A percentile compares a stretch with the other conserved stretches of the same genome.
These are phyloP conservation scores for Mitragyna speciosa DNA, from an alignment of 257 asterid genomes.

Conservation along the genomic window DNA sequence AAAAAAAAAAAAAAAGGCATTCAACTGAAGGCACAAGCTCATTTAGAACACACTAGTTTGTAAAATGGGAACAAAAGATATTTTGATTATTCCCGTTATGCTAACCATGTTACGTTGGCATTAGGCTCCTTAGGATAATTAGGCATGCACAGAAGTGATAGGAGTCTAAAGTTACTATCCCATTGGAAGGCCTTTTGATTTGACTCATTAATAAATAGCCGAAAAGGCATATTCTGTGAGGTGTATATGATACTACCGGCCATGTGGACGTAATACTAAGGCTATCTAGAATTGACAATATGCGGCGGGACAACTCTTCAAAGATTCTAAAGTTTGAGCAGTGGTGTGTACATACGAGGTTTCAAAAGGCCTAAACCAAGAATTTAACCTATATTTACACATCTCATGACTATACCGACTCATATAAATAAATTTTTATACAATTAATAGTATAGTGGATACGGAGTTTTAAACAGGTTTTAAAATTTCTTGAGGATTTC, in stretches of 20 bases:
- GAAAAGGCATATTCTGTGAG: too few species aligned
- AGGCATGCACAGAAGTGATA: neutral
- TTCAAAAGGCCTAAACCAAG: neutral
- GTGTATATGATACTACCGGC: too few species aligned
- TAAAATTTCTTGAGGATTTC: too few species aligned
- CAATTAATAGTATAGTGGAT: too few species aligned
- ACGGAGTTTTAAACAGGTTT: too few species aligned
- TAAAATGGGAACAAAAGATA: neutral
- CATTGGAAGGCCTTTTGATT: neutral
- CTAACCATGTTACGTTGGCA: neutral
- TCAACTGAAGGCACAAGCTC: neutral
- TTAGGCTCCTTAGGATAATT: neutral
- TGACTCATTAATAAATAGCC: neutral
- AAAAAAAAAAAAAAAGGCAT: neutral
- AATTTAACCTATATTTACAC: neutral
- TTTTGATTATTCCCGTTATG: neutral
- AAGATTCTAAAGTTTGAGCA: conserved; percentile 15
- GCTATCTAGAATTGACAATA: neutral
- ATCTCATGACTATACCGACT: neutral
- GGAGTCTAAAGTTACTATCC: neutral
- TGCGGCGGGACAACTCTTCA: conserved; percentile 2
- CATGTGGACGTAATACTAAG: too few species aligned
- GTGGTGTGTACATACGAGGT: too few species aligned
- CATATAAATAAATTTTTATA: neutral
- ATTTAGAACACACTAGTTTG: neutral